Base-by-base conservation (phyloP, 305 asterid species). In the Fraxinus baroniana region DNA sequence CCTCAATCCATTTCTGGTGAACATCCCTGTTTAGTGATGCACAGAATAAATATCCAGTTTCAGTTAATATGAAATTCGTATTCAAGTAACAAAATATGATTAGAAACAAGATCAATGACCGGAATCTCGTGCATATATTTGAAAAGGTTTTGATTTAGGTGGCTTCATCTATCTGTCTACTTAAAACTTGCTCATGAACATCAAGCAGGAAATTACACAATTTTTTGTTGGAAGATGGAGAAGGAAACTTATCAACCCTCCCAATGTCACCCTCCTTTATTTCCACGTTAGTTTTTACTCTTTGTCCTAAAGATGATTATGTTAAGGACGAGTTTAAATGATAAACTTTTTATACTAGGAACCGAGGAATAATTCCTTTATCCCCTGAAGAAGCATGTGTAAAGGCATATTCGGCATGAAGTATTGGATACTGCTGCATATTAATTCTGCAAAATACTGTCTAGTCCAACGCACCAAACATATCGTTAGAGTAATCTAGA, bases 1-100 rank as follows among this genome's bases (percentile, higher is more conserved):
- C 98, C 84, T 96, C 99, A 3, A 93, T 94, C 99, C 99, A 96
- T 89, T 96, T 96, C 79, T 95, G 98, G 88, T 96, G 99, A 66
- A 96, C 99, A 79, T 96, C 99, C 90, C 99, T 96, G 95, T 89
- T 90, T 83, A 83, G 85, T 20, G 74, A 85, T 78, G 37, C 24
- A 36, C 35, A 79, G 41, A 52, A 81, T 78, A 76, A 46, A 46
- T 46, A 13, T 81, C 62, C 74, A 15, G 4, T 18, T 74, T 83
- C 78, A 86, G 81, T 74, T 77, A n/a, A 74, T 68, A 37, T 1
- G 24, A 76, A 64, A 81, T 36, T 80, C 30, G 15, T 37, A 77
- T n/a, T 15, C 22, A n/a, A 55, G 66, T 55, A 55, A n/a, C 24
- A 55, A n/a, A n/a, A 55, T 24, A 55, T 17, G 24, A 55, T 55